Evolutionary conservation across 2,329 filamentous ascomycete genomes (phyloP), one percentile per base, ranked within the genome.

Genomic region (Colletotrichum eremochloae): DNA sequence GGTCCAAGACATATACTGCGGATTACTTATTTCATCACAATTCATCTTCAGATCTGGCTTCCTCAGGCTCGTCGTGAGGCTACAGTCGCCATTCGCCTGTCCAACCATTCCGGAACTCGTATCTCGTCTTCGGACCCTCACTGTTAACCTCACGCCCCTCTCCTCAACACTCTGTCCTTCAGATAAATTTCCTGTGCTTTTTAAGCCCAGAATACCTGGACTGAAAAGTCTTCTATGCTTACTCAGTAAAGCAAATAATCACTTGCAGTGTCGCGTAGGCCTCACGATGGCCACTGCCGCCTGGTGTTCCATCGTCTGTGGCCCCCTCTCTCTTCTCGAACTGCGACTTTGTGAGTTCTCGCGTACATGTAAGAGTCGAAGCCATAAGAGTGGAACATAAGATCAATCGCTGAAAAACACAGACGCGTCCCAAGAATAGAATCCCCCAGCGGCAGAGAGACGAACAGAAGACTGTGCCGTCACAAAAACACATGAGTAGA

Each of bases 61-160:
- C 20, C 24, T 46, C 29, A 36, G 29, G 36, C 38, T 42, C 52
- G 31, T 31, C 18, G 20, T 24, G 38, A 11, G 18, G 24, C 18
- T 24, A 29, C 36, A 40, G n/a, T 33, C 29, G 24, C 24, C 42
- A 36, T 24, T 36, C 31, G 53, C 24, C 18, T 8, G 42, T 18
- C n/a, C 24, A 31, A 11, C n/a, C 18, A 24, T 11, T 3, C 18
- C 56, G 5, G 42, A 12, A 42, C 56, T 62, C 63, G 40, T 55
- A 56, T 48, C 40, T 71, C 63, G 68, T 44, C 68, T 67, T 67
- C 48, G 63, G 40, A 11, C 50, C 36, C 50, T 31, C 31, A n/a
- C 18, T 20, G 38, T 33, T 9, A 15, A 46, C 6, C 9, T 65
- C 15, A 48, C 40, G 60, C 1, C 42, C 8, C 2, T 36, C 11